phyloP scores from a whole-genome alignment of 2,329 filamentous ascomycete species.

The Cladosporium sp. region DNA sequence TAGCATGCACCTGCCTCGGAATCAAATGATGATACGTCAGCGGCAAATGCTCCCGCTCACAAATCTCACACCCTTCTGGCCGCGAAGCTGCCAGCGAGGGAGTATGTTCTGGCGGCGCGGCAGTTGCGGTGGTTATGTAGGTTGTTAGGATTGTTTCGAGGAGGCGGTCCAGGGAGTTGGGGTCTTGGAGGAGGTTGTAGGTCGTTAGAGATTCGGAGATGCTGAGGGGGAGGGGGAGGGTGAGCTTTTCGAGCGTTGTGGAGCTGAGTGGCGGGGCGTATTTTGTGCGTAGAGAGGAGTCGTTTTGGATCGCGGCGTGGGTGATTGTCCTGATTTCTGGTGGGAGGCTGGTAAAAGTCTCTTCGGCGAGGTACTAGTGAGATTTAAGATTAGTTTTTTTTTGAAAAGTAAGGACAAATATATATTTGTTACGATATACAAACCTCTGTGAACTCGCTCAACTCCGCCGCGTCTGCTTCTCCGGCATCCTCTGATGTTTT shows the following conservation, averaged over 20 bases:
- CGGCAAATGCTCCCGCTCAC: slow-evolving; percentile 66
- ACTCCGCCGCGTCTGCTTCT: slow-evolving; percentile 55
- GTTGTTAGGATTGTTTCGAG: slow-evolving; percentile 58
- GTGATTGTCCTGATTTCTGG: slow-evolving; percentile 55
- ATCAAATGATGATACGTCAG: slow-evolving; percentile 84
- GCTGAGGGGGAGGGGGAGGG: slow-evolving; percentile 53
- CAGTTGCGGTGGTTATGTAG: slow-evolving; percentile 56
- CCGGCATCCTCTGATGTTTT: neutral
- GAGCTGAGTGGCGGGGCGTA: slow-evolving; percentile 53
- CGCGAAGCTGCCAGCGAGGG: slow-evolving; percentile 44
- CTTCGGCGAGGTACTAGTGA: slow-evolving; percentile 60
- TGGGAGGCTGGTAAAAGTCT: slow-evolving; percentile 65
- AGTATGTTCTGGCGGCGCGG: slow-evolving; percentile 60
- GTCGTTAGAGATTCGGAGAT: slow-evolving; percentile 63
- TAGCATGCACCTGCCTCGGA: slow-evolving; percentile 70
- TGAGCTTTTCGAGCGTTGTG: slow-evolving; percentile 38
- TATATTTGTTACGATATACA: no score
- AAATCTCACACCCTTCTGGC: slow-evolving; percentile 65
- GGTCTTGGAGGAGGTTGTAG: slow-evolving; percentile 57
- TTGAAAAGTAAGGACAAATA: no score
- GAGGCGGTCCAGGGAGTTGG: slow-evolving; percentile 48
- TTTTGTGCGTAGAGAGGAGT: slow-evolving; percentile 45
- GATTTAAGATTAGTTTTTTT: neutral
- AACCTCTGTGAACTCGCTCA: slow-evolving; percentile 74
- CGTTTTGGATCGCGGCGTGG: slow-evolving; percentile 52